phyloP scores from a whole-genome alignment of 306 rosid species.

The Inga leiocalycina region DNA sequence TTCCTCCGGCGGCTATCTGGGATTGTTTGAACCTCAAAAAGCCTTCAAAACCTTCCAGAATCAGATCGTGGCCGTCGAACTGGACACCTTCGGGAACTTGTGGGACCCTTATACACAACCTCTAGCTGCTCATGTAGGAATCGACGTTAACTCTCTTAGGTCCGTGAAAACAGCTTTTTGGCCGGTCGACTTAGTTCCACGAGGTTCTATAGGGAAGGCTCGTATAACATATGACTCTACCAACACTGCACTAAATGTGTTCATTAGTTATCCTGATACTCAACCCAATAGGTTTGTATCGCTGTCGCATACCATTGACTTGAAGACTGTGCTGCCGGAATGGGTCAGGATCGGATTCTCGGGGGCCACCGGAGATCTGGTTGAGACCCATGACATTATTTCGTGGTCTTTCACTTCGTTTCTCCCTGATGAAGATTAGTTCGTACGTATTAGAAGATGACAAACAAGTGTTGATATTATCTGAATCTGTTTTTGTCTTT shows the following conservation, averaged over 20 bases:
- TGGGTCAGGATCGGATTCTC: neutral
- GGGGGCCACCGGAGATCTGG: neutral
- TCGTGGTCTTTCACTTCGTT: neutral
- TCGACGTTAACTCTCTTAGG: conserved; percentile 38
- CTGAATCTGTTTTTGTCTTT: neutral
- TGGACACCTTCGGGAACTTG: conserved; percentile 40
- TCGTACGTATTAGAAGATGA: neutral
- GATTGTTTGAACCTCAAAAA: conserved; percentile 30
- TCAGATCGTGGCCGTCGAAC: conserved; percentile 51
- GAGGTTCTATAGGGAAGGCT: conserved; percentile 12
- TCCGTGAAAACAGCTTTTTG: neutral
- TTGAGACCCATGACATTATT: conserved; percentile 11
- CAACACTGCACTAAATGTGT: neutral
- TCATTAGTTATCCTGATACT: neutral
- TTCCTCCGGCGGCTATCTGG: conserved; percentile 35
- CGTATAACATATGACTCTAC: conserved; percentile 20
- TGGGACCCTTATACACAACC: conserved; percentile 50
- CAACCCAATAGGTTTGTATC: neutral
- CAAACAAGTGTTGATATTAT: neutral
- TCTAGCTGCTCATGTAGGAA: conserved; percentile 45
- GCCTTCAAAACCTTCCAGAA: conserved; percentile 25
- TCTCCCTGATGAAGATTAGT: neutral
- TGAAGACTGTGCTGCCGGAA: conserved; percentile 8
- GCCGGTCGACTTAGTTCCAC: neutral
- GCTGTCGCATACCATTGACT: conserved; percentile 12